Conservation (phyloP, 139 green algal species). For the Yamagishiella unicocca region DNA sequence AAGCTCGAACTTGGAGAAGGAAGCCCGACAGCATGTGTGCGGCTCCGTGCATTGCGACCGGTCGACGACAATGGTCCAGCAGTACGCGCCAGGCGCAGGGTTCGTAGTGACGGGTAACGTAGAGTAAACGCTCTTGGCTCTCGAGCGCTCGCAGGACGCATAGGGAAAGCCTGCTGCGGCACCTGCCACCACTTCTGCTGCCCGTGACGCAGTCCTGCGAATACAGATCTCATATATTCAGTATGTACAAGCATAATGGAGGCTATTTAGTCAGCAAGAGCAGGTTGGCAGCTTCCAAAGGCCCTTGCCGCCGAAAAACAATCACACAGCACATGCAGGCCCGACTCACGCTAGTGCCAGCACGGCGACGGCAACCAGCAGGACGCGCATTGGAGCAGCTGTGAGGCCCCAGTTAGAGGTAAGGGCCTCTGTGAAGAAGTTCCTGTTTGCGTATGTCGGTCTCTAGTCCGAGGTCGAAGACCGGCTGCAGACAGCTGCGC, state of each 20-base stretch:
- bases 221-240: too few relatives aligned
- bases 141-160: background rate
- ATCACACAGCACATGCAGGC: background rate
- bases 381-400: background rate
- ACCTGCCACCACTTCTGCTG: too few relatives aligned
- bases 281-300: too few relatives aligned
- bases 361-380: background rate
- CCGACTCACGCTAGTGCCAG: conserved; percentile 5
- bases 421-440: too few relatives aligned
- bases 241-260: too few relatives aligned
- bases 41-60: background rate
- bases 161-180: background rate
- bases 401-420: background rate
- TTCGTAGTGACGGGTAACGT: background rate
- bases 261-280: too few relatives aligned
- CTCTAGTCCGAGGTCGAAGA: background rate
- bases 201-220: too few relatives aligned
- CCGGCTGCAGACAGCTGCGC: background rate
- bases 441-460: too few relatives aligned
- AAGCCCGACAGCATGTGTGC: background rate
- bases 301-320: background rate
- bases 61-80: conserved; percentile 3
- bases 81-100: conserved; percentile 9
- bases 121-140: background rate
- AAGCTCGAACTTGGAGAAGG: conserved; percentile 27